phyloP scores from a whole-genome alignment of 768 basidiomycete genomes.

The Boletus fagicola region DNA sequence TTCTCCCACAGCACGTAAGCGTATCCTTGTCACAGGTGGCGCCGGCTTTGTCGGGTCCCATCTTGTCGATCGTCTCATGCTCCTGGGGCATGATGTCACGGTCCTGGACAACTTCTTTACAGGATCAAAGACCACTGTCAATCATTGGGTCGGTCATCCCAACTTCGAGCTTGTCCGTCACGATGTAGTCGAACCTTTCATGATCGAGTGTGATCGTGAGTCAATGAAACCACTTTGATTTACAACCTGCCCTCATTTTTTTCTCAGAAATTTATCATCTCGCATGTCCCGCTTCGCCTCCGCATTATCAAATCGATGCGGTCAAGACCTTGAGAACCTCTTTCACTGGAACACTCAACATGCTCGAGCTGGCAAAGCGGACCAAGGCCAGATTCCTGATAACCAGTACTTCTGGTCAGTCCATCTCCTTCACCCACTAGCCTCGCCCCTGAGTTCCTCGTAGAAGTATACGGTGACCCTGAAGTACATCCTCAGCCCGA shows the following conservation, averaged over 20 bases:
- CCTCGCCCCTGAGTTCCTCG: conserved; percentile 2
- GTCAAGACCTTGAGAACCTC: conserved; percentile 99
- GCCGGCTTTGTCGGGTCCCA: conserved; percentile 99
- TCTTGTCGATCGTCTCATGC: conserved; percentile 95
- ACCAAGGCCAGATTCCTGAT: conserved; percentile 97
- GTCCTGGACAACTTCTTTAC: conserved; percentile 99
- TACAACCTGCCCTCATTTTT: background rate
- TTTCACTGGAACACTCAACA: conserved; percentile 97
- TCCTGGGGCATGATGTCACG: conserved; percentile 95
- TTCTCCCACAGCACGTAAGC: conserved; percentile 72
- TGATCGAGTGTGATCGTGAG: conserved; percentile 98
- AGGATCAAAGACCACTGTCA: conserved; percentile 94
- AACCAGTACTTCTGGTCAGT: conserved; percentile 85
- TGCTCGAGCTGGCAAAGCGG: conserved; percentile 97
- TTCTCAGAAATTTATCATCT: conserved; percentile 91
- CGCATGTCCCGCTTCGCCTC: conserved; percentile 95
- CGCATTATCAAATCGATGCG: conserved; percentile 97
- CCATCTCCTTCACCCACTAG: background rate
- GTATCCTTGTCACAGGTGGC: conserved; percentile 93
- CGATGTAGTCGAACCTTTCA: conserved; percentile 95
- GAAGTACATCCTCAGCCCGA: conserved; percentile 96
- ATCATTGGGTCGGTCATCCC: conserved; percentile 95
- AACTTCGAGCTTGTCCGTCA: conserved; percentile 99
- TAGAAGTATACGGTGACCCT: conserved; percentile 98
- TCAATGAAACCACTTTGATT: background rate